A percentile compares a stretch with the other conserved stretches of the same genome.
Conservation (phyloP, 2,329 filamentous ascomycete species). For the Pezicula neosporulosa region DNA sequence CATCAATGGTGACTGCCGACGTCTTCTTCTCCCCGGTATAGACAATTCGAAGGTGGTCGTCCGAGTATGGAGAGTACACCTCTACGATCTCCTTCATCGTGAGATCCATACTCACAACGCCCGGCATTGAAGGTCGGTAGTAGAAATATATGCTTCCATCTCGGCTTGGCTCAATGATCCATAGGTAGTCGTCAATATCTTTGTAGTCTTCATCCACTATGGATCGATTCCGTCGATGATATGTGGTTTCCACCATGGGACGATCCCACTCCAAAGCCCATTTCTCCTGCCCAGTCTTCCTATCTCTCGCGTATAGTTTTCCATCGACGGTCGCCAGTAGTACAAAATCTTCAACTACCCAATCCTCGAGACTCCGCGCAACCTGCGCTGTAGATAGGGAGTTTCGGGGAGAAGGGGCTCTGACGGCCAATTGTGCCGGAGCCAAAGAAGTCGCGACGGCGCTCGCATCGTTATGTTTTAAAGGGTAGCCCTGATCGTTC, state of each 20-base stretch:
- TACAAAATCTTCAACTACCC: slow-evolving; percentile 99
- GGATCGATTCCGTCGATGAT: slow-evolving; percentile 70
- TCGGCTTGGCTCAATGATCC: slow-evolving; percentile 89
- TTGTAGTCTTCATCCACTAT: slow-evolving; percentile 53
- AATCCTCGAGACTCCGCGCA: slow-evolving; percentile 98
- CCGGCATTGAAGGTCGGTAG: slow-evolving; percentile 67
- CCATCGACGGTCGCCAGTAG: slow-evolving; percentile 99
- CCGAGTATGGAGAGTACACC: slow-evolving; percentile 72
- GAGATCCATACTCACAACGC: slow-evolving; percentile 63
- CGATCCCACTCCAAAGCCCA: slow-evolving; percentile 84
- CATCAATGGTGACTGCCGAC: slow-evolving; percentile 84
- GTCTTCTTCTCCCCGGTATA: slow-evolving; percentile 93
- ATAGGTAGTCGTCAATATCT: slow-evolving; percentile 80
- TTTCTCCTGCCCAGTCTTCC: slow-evolving; percentile 76
- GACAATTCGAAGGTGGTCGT: slow-evolving; percentile 72
- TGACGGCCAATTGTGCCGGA: slow-evolving; percentile 93
- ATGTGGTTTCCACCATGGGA: slow-evolving; percentile 87
- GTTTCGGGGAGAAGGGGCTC: slow-evolving; percentile 80
- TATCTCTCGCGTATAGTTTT: slow-evolving; percentile 86
- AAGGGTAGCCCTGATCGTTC: slow-evolving; percentile 32
- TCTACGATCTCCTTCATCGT: slow-evolving; percentile 89
- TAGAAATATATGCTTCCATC: slow-evolving; percentile 88
- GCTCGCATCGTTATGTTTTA: slow-evolving; percentile 71
- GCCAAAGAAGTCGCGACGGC: slow-evolving; percentile 96
- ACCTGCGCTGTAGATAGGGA: slow-evolving; percentile 74